Base-by-base conservation (phyloP, 78 protist genomes). In the Trichosphaerium sp. region DNA sequence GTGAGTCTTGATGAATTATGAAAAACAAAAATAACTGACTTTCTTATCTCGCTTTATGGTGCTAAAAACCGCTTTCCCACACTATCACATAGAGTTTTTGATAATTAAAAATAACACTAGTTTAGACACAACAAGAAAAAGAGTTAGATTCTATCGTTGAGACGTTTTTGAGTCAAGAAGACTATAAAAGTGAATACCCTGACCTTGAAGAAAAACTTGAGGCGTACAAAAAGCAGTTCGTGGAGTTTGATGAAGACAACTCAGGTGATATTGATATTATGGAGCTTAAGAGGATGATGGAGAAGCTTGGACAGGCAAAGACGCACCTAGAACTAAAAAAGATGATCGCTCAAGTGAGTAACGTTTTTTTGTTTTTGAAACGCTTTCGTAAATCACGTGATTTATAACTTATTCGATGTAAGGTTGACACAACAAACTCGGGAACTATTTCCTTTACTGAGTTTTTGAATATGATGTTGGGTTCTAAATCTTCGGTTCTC, bases 311-410 rank as follows among this genome's bases (percentile, higher is more conserved):
- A 4, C 62, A 63, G 59, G 11, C 80, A 35, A 74, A 74, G 29
- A 74, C 80, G 2, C 63, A 74, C 59, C 38, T 74, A 15, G 80
- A 74, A 63, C 39, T 74, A 18, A 74, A 74, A 52, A 74, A 74
- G 58, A 74, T 74, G 80, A 74, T 74, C 44, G 55, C 35, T 23
- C 48, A 63, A n/a, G 78, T n/a, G n/a, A n/a, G n/a, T n/a, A n/a
- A n/a, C n/a, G n/a, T n/a, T n/a, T n/a, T n/a, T n/a, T n/a, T n/a
- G n/a, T n/a, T n/a, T n/a, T n/a, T n/a, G n/a, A n/a, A n/a, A n/a
- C n/a, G n/a, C n/a, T n/a, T n/a, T n/a, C n/a, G n/a, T n/a, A n/a
- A n/a, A n/a, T n/a, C n/a, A n/a, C n/a, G n/a, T n/a, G n/a, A n/a
- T n/a, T n/a, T n/a, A n/a, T n/a, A n/a, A n/a, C n/a, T n/a, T n/a